phyloP scores from a whole-genome alignment of 805 yeast species.

The Metschnikowia arizonensis region DNA sequence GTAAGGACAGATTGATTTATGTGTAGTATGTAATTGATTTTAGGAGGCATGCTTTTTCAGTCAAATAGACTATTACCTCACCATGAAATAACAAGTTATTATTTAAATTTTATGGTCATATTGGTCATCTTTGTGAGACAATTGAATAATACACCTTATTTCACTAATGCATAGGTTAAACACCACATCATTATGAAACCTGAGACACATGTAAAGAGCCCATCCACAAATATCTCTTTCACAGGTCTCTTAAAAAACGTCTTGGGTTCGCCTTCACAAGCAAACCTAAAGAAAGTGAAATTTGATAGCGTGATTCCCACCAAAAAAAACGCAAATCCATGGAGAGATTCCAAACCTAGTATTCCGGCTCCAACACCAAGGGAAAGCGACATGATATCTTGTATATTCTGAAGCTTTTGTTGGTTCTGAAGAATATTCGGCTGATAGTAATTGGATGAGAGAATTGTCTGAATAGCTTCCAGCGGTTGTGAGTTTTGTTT shows the following conservation, averaged over 20 bases:
- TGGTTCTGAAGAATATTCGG: constrained; percentile 12
- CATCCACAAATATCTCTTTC: constrained; percentile 32
- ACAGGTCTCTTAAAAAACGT: constrained; percentile 27
- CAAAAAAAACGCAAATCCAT: constrained; percentile 35
- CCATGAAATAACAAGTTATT: no score
- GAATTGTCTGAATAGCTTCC: neutral
- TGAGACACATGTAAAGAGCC: constrained; percentile 30
- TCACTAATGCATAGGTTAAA: constrained; percentile 41
- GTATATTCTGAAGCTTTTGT: constrained; percentile 25
- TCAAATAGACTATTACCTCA: no score
- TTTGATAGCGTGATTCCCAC: constrained; percentile 33
- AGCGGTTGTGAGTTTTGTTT: neutral
- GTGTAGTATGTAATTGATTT: no score
- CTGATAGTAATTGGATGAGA: constrained; percentile 4
- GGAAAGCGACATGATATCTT: constrained; percentile 35
- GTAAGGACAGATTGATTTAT: no score
- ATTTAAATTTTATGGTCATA: no score
- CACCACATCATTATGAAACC: constrained; percentile 49
- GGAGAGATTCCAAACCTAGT: constrained; percentile 33
- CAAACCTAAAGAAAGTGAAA: constrained; percentile 24
- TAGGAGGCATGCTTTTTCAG: no score
- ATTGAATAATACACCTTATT: constrained; percentile 13
- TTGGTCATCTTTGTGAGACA: neutral
- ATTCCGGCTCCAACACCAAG: constrained; percentile 41
- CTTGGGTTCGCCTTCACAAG: constrained; percentile 30